Percentiles rank a stretch among this genome's conserved stretches.
These are phyloP conservation scores for Dendrobium nobile DNA, from an alignment of 106 monocot species.

Conservation along the genomic window DNA sequence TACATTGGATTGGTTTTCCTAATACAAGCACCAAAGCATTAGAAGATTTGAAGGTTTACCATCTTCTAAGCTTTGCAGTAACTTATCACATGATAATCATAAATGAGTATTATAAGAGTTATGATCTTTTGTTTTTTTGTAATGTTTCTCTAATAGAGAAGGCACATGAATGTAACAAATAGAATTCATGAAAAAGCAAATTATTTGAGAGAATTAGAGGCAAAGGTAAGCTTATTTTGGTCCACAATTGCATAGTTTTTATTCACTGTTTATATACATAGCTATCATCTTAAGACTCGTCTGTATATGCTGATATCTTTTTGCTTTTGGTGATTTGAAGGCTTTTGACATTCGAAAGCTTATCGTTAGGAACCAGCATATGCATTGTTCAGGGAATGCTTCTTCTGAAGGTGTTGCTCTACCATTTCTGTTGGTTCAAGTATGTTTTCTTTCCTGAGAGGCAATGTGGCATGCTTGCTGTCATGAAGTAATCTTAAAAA, in stretches of 20 bases:
- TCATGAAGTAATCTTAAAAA: not conserved
- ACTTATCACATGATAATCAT: not conserved
- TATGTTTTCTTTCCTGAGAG: slow-evolving; percentile 19
- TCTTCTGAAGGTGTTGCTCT: slow-evolving; percentile 37
- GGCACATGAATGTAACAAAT: slow-evolving; percentile 21
- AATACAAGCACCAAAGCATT: slow-evolving; percentile 21
- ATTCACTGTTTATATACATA: not conserved
- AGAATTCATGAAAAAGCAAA: slow-evolving; percentile 44
- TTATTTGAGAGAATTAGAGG: slow-evolving; percentile 52
- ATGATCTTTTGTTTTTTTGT: not conserved
- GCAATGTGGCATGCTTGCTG: not conserved
- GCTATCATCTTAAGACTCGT: not conserved
- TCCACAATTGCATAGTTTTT: not conserved
- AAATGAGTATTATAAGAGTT: not conserved
- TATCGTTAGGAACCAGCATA: slow-evolving; percentile 38
- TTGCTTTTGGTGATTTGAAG: slow-evolving; percentile 18
- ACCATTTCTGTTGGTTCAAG: slow-evolving; percentile 61
- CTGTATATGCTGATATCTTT: not conserved
- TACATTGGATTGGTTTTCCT: slow-evolving; percentile 58
- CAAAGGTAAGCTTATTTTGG: slow-evolving; percentile 38
- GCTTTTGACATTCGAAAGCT: slow-evolving; percentile 39
- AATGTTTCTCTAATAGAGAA: slow-evolving; percentile 22
- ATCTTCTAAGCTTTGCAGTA: not conserved
- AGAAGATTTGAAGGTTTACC: slow-evolving; percentile 39
- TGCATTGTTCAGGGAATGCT: slow-evolving; percentile 13